phyloP scores from a whole-genome alignment of 2,329 filamentous ascomycete genomes.

The Ceratocystis alfenasii region DNA sequence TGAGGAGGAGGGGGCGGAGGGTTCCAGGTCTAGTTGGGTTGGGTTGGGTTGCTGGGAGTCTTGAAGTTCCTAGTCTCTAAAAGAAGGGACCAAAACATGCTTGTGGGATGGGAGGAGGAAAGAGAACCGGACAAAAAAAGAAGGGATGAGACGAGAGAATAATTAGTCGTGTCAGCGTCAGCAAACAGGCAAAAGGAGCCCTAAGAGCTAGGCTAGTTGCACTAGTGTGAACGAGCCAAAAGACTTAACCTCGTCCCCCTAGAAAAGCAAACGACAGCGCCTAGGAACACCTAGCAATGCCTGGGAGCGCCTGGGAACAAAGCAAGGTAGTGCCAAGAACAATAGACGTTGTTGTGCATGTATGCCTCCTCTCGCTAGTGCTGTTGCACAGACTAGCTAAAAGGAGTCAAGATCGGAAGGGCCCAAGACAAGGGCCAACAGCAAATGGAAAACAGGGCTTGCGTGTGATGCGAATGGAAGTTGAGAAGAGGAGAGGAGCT shows the following conservation, averaged over 20 bases:
- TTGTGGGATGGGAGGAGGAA: too few relatives aligned
- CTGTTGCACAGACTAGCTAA: conserved; percentile 13
- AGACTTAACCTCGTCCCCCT: too few relatives aligned
- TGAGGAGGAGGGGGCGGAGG: neutral
- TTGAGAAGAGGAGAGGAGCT: neutral
- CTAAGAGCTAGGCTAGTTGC: neutral
- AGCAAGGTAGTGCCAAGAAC: conserved; percentile 5
- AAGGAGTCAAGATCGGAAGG: conserved; percentile 8
- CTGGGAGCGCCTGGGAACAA: neutral
- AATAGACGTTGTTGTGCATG: conserved; percentile 10
- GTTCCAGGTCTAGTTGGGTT: neutral
- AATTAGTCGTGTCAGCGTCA: neutral
- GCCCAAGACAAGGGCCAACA: conserved; percentile 1
- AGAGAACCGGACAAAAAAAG: neutral
- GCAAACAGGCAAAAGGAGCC: neutral
- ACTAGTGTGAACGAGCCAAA: neutral
- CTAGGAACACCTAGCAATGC: neutral
- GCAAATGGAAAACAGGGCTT: conserved; percentile 5
- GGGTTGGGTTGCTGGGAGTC: neutral
- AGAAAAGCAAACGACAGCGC: neutral
- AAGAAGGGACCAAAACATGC: too few relatives aligned
- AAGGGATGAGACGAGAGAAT: neutral
- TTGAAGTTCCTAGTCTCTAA: too few relatives aligned
- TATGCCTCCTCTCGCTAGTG: conserved; percentile 7
- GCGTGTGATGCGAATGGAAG: neutral